Evolutionary conservation across 202 grass and related monocot genomes (phyloP), one percentile per base, ranked within the genome.

Genomic region (Tripidium arundinaceum): DNA sequence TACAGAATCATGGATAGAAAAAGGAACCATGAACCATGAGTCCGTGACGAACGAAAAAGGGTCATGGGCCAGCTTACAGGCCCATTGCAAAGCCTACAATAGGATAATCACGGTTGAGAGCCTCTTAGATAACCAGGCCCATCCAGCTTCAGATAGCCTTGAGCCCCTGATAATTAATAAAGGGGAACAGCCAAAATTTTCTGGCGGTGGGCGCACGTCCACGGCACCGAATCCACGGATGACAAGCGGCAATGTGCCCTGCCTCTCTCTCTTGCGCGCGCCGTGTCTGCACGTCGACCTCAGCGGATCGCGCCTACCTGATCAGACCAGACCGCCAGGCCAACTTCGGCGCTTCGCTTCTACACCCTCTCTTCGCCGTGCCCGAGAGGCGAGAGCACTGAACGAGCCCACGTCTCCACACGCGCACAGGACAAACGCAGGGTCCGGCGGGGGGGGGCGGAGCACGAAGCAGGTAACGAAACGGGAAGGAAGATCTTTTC

Each of bases 321-420:
- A 16, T 41, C 22, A 27, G n/a, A 13, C 22, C 22, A 27, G n/a
- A 43, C 38, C 65, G 49, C 49, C 49, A 3, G 6, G 5, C 0
- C 47, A n/a, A 52, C 47, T 52, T 12, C 14, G 18, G 38, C 38
- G 66, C 60, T 21, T 64, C 42, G 24, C n/a, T 54, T 42, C n/a
- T 41, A n/a, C n/a, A n/a, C n/a, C n/a, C n/a, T n/a, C n/a, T n/a
- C n/a, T n/a, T n/a, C n/a, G n/a, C n/a, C n/a, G n/a, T 3, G 40
- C 7, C 8, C 41, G 39, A 15, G 22, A n/a, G 34, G n/a, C 38
- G 65, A 37, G 49, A 28, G 65, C 43, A 15, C 11, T 63, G 42
- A 72, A 19, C 68, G 42, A 55, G 47, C 27, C 62, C 72, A 86
- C 76, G 62, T 67, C 43, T 11, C 60, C 61, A 50, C 61, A 78